A percentile compares a stretch with the other conserved stretches of the same genome.
These are phyloP conservation scores for Lupinus albus DNA, from an alignment of 306 rosid species.

Conservation along the genomic window DNA sequence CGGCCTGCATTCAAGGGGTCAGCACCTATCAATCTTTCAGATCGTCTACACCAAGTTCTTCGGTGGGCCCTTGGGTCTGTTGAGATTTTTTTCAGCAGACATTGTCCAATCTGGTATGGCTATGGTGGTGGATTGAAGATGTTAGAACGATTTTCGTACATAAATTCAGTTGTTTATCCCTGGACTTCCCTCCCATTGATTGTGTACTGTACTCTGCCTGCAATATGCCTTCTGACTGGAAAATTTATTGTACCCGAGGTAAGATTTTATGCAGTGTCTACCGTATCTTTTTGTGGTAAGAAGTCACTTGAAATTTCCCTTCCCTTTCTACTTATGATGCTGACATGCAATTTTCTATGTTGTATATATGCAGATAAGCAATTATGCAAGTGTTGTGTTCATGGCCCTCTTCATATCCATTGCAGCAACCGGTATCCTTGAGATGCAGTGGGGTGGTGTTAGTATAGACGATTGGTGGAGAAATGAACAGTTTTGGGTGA, in stretches of 20 bases:
- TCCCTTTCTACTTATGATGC: not conserved
- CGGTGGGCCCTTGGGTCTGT: constrained; percentile 99
- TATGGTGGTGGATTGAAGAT: constrained; percentile 87
- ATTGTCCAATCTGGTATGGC: constrained; percentile 95
- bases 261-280: constrained; percentile 32
- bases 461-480: constrained; percentile 97
- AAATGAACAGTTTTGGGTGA: constrained; percentile 97
- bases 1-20: constrained; percentile 95
- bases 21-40: constrained; percentile 93
- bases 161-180: constrained; percentile 88
- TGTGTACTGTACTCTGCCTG: constrained; percentile 87
- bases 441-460: constrained; percentile 98
- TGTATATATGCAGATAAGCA: constrained; percentile 72
- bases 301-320: not conserved
- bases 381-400: constrained; percentile 88
- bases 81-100: constrained; percentile 90
- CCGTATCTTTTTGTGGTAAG: not conserved
- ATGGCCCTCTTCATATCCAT: constrained; percentile 91
- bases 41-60: constrained; percentile 94
- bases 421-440: constrained; percentile 86
- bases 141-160: constrained; percentile 86
- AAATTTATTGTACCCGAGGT: constrained; percentile 96
- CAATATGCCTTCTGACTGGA: constrained; percentile 92
- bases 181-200: constrained; percentile 92
- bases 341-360: constrained; percentile 27